A percentile compares a stretch with the other conserved stretches of the same genome.
Conservation (phyloP, 2,329 filamentous ascomycete genomes). For the Trichoderma aggressivum region DNA sequence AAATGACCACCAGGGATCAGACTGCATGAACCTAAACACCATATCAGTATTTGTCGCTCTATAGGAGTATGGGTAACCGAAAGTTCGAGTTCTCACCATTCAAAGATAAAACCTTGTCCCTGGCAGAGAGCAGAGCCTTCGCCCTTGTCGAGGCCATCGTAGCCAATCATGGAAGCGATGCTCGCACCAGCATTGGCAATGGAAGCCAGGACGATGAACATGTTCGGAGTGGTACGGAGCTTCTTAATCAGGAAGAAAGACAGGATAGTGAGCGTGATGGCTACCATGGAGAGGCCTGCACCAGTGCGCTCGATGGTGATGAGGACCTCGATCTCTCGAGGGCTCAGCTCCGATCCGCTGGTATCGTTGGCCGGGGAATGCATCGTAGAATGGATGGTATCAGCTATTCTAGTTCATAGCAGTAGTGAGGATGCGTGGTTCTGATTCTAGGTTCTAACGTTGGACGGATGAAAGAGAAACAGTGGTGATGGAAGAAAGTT, state of each 20-base stretch:
- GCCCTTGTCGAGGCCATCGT: constrained; percentile 57
- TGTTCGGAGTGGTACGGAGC: constrained; percentile 55
- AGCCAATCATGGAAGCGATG: constrained; percentile 67
- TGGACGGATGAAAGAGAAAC: neutral
- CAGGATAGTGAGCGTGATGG: constrained; percentile 47
- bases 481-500: neutral
- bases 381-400: neutral
- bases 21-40: constrained; percentile 65
- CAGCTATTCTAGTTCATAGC: neutral
- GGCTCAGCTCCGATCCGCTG: constrained; percentile 29
- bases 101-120: constrained; percentile 58
- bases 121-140: constrained; percentile 57
- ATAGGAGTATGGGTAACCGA: neutral
- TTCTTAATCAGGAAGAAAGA: constrained; percentile 49
- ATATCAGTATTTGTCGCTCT: neutral
- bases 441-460: neutral
- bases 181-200: constrained; percentile 51
- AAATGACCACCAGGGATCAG: constrained; percentile 72
- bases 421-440: neutral
- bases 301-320: constrained; percentile 52
- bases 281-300: constrained; percentile 51
- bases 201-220: constrained; percentile 41
- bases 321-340: constrained; percentile 41
- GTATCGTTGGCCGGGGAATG: constrained; percentile 12
- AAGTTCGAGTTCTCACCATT: constrained; percentile 52